Conservation (phyloP, 495 filamentous ascomycete species). For the Xylaria telfairii region DNA sequence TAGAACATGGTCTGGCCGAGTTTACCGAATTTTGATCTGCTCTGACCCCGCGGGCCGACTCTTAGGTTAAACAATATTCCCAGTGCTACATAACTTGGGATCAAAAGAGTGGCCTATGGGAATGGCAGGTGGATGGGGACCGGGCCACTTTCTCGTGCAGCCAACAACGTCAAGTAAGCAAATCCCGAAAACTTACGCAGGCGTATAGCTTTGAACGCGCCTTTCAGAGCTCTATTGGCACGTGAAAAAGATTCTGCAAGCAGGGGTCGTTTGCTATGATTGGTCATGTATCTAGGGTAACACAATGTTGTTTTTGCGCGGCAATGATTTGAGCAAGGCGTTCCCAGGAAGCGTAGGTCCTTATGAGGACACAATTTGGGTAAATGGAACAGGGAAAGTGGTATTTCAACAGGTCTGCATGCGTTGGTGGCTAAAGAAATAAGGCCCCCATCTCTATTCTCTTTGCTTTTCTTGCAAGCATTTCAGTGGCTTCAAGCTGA, state of each 20-base stretch:
- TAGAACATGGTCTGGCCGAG: conserved; percentile 29
- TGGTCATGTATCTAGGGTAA: background rate
- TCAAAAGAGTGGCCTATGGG: conserved; percentile 12
- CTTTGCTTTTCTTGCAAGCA: background rate
- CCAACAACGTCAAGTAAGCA: conserved; percentile 19
- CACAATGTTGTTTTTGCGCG: background rate
- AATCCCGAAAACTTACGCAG: conserved; percentile 31
- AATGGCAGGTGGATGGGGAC: conserved; percentile 20
- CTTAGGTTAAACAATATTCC: conserved; percentile 21
- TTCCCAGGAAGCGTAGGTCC: conserved; percentile 3
- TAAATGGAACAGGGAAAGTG: background rate
- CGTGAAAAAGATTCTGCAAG: background rate
- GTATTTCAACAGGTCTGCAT: background rate
- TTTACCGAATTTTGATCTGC: conserved; percentile 21
- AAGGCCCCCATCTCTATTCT: background rate
- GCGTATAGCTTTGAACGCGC: conserved; percentile 20
- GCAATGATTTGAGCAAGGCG: conserved; percentile 21
- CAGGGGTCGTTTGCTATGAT: background rate
- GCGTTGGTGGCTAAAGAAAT: background rate
- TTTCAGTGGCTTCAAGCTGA: conserved; percentile 1
- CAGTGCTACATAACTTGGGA: conserved; percentile 22
- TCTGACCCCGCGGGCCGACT: conserved; percentile 23
- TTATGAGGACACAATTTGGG: background rate
- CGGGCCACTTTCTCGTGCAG: conserved; percentile 22
- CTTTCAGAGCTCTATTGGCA: background rate